These are phyloP conservation scores for Groenewaldozyma tartarivorans DNA, from an alignment of 805 yeast genomes.

Conservation along the genomic window DNA sequence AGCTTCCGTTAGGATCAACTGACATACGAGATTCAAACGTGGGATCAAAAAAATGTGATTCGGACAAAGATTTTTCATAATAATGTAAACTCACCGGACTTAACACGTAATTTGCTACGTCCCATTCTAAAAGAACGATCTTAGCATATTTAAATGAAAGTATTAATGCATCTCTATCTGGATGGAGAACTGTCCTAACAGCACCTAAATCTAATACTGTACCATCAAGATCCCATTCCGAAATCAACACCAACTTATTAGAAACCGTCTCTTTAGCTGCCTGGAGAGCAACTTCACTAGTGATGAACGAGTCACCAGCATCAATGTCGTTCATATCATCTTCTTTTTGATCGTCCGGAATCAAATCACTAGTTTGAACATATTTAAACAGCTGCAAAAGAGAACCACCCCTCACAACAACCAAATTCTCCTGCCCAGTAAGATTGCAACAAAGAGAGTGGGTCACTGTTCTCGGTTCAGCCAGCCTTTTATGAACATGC, in stretches of 20 bases:
- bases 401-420: conserved; percentile 57
- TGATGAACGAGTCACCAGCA: conserved; percentile 15
- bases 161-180: conserved; percentile 45
- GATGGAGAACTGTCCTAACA: conserved; percentile 38
- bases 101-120: conserved; percentile 41
- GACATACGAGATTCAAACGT: conserved; percentile 37
- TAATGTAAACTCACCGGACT: conserved; percentile 74
- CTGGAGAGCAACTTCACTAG: conserved; percentile 19
- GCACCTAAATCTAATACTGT: conserved; percentile 47
- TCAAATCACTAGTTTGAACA: conserved; percentile 10
- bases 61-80: conserved; percentile 58
- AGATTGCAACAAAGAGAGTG: conserved; percentile 39
- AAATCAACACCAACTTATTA: conserved; percentile 33
- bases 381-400: conserved; percentile 51
- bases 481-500: conserved; percentile 73
- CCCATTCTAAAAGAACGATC: conserved; percentile 67
- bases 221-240: conserved; percentile 70
- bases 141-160: conserved; percentile 70
- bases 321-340: conserved; percentile 15
- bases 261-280: conserved; percentile 14
- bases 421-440: conserved; percentile 39
- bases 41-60: conserved; percentile 23
- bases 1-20: conserved; percentile 50
- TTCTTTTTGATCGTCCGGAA: conserved; percentile 15
- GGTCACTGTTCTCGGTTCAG: conserved; percentile 68